Evolutionary conservation across 169 alveolate genomes (phyloP).

Genomic region (Eimeria praecox): DNA sequence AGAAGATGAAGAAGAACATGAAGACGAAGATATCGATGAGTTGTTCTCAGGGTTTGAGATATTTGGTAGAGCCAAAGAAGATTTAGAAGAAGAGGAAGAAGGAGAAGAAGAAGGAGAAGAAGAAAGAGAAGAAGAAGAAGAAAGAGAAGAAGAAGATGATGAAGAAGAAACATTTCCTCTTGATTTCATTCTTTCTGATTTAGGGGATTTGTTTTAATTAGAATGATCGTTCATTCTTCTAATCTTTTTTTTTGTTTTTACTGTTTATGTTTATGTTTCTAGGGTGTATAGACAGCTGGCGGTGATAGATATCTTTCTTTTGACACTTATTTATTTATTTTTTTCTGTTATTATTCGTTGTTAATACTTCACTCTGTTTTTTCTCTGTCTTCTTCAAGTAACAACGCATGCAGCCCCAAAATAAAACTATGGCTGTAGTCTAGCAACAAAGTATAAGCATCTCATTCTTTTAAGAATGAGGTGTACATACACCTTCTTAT

Average conservation of each 20-base stretch:
- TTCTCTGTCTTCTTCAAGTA: too few species aligned
- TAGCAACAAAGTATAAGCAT: too few species aligned
- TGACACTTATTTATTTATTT: not conserved
- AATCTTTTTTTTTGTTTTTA: not conserved
- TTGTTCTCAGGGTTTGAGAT: not conserved
- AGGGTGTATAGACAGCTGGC: not conserved
- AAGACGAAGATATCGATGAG: not conserved
- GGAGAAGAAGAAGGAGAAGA: too few species aligned
- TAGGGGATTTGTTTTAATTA: not conserved
- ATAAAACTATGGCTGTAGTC: too few species aligned
- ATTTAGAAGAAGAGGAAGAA: not conserved
- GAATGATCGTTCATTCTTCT: not conserved
- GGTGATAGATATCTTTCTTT: too few species aligned
- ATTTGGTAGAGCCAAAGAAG: not conserved
- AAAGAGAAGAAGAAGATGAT: not conserved
- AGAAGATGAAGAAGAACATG: conserved; percentile 4
- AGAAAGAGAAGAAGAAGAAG: not conserved
- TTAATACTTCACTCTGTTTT: too few species aligned
- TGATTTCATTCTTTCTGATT: not conserved
- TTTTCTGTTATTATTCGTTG: too few species aligned
- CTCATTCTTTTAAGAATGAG: too few species aligned
- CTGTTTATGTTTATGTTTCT: not conserved
- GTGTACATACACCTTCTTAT: too few species aligned
- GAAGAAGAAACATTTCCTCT: not conserved
- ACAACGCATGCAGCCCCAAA: too few species aligned